Base-by-base conservation (phyloP, 805 yeast species). In the Phaffomyces opuntiae region DNA sequence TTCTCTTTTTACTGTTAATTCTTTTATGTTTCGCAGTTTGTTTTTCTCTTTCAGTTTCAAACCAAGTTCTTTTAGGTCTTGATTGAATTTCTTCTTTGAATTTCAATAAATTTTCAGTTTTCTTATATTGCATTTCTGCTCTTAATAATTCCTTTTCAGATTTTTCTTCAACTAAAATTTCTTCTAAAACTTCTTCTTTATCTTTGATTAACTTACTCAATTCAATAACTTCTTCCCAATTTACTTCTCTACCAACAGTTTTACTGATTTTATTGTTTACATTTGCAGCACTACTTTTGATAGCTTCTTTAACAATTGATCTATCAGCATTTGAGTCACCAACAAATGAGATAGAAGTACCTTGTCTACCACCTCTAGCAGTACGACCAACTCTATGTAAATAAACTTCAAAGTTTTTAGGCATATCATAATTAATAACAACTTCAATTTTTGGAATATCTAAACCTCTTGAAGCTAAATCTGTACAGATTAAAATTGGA, bases 371-470 rank as follows among this genome's bases (percentile, higher is more conserved):
- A 43, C 97, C 99, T 78, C 99, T 87, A 9, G 99, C 99, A 45
- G 98, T 93, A 76, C 99, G 87, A 68, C 99, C 99, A 49, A 93
- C 96, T 73, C 99, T 85, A 69, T 93, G 99, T 58, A 93, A 72
- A 65, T 93, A 93, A 35, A 91, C 77, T 53, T 93, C 99, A 59
- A 86, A 83, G 29, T 86, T 74, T 64, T 87, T 87, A 42, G 99
- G 99, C 95, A 93, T 87, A 61, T 93, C 99, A 65, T 75, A 93
- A 67, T 93, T 93, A 60, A 93, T 77, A 40, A 93, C 99, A 49
- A 84, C 81, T 64, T 90, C 98, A 63, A 93, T 90, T 67, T 91
- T 91, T 50, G 98, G 98, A 60, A 93, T 93, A 84, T 93, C 99
- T 62, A 93, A 76, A 75, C 99, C 99, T 79, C 99, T 86, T 27